Percentiles rank a stretch among this genome's conserved stretches.
Evolutionary conservation across 2,329 filamentous ascomycete species (phyloP).

Genomic region (Thelonectria rubi): DNA sequence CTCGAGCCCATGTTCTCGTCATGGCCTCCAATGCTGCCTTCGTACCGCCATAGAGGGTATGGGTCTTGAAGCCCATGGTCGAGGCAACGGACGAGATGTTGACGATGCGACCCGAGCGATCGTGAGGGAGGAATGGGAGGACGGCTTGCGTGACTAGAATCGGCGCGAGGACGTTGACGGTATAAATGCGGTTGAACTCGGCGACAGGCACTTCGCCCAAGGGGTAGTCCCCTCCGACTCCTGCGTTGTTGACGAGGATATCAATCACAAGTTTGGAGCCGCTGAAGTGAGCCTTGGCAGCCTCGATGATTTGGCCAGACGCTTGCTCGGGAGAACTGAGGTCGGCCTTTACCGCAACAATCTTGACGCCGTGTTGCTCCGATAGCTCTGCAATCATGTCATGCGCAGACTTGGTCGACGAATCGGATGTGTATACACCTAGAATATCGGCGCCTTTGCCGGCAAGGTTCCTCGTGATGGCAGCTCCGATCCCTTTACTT

Average conservation of each 20-base stretch:
- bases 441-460: constrained; percentile 64
- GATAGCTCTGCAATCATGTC: constrained; percentile 1
- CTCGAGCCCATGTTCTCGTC: constrained; percentile 61
- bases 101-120: constrained; percentile 68
- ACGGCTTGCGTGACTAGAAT: constrained; percentile 77
- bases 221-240: constrained; percentile 68
- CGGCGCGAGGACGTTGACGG: constrained; percentile 80
- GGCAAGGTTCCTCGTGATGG: constrained; percentile 63
- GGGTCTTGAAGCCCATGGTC: constrained; percentile 55
- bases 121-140: constrained; percentile 71
- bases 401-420: constrained; percentile 48
- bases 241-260: constrained; percentile 85
- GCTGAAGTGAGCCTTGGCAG: constrained; percentile 20
- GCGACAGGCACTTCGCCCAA: constrained; percentile 66
- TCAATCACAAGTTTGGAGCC: constrained; percentile 66
- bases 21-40: constrained; percentile 63
- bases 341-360: constrained; percentile 9
- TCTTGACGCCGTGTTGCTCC: constrained; percentile 12
- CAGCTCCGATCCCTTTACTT: constrained; percentile 62
- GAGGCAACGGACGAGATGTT: constrained; percentile 59
- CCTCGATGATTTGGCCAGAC: constrained; percentile 24
- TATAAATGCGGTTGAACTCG: constrained; percentile 72
- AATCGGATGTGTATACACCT: constrained; percentile 64
- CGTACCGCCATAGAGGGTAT: constrained; percentile 60
- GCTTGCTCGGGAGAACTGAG: constrained; percentile 7